phyloP scores from a whole-genome alignment of 2,329 filamentous ascomycete species.

The Fusarium decemcellulare region DNA sequence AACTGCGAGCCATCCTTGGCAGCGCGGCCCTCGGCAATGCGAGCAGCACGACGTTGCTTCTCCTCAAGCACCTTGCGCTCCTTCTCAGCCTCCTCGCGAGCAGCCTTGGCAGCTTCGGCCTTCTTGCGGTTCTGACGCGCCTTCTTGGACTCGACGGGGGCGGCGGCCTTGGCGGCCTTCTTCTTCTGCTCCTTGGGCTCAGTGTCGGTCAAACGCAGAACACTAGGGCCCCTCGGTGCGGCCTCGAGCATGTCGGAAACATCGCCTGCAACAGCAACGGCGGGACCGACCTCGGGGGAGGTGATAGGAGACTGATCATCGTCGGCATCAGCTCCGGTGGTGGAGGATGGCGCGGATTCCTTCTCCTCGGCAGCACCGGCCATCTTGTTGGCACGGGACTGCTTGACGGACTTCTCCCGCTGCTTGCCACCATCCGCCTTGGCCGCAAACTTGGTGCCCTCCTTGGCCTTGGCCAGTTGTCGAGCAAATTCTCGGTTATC shows the following conservation, averaged over 20 bases:
- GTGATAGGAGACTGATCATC: constrained; percentile 81
- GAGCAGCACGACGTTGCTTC: constrained; percentile 85
- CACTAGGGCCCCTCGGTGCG: constrained; percentile 74
- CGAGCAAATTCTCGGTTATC: constrained; percentile 84
- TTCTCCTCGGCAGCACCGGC: constrained; percentile 58
- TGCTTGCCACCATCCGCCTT: constrained; percentile 72
- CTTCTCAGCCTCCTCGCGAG: constrained; percentile 83
- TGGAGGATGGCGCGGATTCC: constrained; percentile 71
- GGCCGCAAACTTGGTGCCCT: constrained; percentile 73
- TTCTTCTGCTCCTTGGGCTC: constrained; percentile 74
- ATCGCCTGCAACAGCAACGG: constrained; percentile 74
- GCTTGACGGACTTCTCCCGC: constrained; percentile 79
- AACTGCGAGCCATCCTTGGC: constrained; percentile 84
- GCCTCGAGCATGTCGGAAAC: constrained; percentile 95
- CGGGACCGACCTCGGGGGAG: constrained; percentile 73
- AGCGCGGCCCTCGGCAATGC: constrained; percentile 85
- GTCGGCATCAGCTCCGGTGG: constrained; percentile 81
- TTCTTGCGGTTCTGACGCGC: constrained; percentile 94
- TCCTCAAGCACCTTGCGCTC: constrained; percentile 83
- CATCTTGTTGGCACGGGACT: constrained; percentile 71
- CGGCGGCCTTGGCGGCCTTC: constrained; percentile 73
- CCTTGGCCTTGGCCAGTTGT: constrained; percentile 78
- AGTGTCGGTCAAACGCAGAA: constrained; percentile 83
- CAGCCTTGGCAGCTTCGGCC: constrained; percentile 82
- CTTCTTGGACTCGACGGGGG: constrained; percentile 89